Percentiles rank a stretch among this genome's conserved stretches.
These are phyloP conservation scores for Pilatotrama ljubarskyi DNA, from an alignment of 768 basidiomycete species.

Conservation along the genomic window DNA sequence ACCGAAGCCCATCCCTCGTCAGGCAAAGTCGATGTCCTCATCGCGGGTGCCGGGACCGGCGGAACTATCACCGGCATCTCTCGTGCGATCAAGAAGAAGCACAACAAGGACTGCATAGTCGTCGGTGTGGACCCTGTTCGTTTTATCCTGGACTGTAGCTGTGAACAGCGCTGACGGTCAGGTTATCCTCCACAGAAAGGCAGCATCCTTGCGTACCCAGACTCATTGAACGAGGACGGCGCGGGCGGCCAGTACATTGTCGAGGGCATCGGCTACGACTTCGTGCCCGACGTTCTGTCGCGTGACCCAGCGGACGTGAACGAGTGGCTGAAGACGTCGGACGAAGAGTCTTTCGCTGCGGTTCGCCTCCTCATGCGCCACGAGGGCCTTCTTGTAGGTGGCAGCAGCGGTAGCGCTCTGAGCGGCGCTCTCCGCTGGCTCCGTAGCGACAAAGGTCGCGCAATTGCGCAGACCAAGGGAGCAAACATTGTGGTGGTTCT, in stretches of 20 bases:
- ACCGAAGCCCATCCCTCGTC: slow-evolving; percentile 59
- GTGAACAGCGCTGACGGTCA: slow-evolving; percentile 12
- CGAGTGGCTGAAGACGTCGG: slow-evolving; percentile 83
- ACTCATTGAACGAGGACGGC: slow-evolving; percentile 55
- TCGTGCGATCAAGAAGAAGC: slow-evolving; percentile 72
- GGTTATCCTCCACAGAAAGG: slow-evolving; percentile 58
- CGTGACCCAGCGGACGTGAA: slow-evolving; percentile 61
- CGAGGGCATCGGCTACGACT: slow-evolving; percentile 98
- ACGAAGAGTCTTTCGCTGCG: slow-evolving; percentile 77
- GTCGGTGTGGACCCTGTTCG: slow-evolving; percentile 92
- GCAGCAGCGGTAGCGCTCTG: slow-evolving; percentile 87
- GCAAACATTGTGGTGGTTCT: slow-evolving; percentile 88
- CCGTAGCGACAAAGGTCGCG: slow-evolving; percentile 62
- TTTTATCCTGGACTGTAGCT: slow-evolving; percentile 8
- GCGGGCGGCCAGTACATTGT: slow-evolving; percentile 65
- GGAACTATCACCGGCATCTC: slow-evolving; percentile 92
- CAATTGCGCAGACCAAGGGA: slow-evolving; percentile 64
- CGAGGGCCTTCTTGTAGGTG: slow-evolving; percentile 91
- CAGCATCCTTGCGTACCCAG: slow-evolving; percentile 80
- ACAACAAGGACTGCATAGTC: slow-evolving; percentile 71
- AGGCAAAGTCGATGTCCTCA: slow-evolving; percentile 74
- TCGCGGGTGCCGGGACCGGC: slow-evolving; percentile 92
- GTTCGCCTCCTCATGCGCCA: slow-evolving; percentile 74
- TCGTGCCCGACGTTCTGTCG: slow-evolving; percentile 83
- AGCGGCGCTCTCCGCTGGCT: slow-evolving; percentile 80